These are phyloP conservation scores for Sarocladium oryzae DNA, from an alignment of 2,329 filamentous ascomycete species.

Conservation along the genomic window DNA sequence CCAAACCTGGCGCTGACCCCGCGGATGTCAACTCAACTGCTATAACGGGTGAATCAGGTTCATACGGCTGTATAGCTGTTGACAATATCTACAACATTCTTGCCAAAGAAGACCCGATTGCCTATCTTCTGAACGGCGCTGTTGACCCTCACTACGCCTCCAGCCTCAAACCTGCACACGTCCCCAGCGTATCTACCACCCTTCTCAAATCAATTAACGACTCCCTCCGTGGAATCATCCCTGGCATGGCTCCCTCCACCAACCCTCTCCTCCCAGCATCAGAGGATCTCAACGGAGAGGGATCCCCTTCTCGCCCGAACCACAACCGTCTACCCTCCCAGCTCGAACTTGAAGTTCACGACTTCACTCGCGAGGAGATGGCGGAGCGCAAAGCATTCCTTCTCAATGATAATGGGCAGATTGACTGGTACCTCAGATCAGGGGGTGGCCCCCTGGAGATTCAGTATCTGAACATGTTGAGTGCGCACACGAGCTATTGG, in stretches of 20 bases:
- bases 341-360: constrained; percentile 90
- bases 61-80: constrained; percentile 84
- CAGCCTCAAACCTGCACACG: constrained; percentile 67
- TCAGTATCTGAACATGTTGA: constrained; percentile 95
- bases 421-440: constrained; percentile 82
- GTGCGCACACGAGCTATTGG: constrained; percentile 95
- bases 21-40: constrained; percentile 48
- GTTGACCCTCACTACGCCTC: constrained; percentile 76
- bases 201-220: constrained; percentile 60
- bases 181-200: constrained; percentile 65
- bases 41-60: constrained; percentile 71
- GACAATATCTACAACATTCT: constrained; percentile 97
- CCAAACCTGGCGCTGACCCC: constrained; percentile 67
- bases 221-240: constrained; percentile 56
- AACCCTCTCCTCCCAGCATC: constrained; percentile 3
- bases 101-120: constrained; percentile 65
- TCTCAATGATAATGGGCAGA: constrained; percentile 93
- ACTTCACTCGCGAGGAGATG: constrained; percentile 87
- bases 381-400: constrained; percentile 83
- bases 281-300: background rate
- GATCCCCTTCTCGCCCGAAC: constrained; percentile 27
- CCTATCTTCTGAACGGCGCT: constrained; percentile 85
- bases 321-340: constrained; percentile 50
- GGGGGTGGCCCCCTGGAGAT: constrained; percentile 85
- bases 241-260: constrained; percentile 34